Conservation (phyloP, 176 grass and related monocot genomes). For the Raddia guianensis region DNA sequence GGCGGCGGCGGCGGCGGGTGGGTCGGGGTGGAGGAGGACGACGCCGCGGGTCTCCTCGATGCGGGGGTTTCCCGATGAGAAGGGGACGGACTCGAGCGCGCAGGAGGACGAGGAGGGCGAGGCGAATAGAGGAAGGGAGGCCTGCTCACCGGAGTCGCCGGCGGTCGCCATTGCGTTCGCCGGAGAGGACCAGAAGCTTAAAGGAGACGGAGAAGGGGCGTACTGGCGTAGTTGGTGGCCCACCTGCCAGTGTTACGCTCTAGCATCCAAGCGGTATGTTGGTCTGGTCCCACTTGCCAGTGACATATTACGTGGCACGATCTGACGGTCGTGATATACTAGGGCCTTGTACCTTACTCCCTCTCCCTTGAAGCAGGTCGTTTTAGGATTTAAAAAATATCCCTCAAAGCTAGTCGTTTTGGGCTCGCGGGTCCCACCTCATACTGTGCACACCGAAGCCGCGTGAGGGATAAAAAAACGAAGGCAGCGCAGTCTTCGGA, state of each 20-base stretch:
- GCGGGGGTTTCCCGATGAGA: constrained; percentile 92
- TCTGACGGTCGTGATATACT: too few species aligned
- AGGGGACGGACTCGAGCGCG: constrained; percentile 54
- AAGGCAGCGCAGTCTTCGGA: too few species aligned
- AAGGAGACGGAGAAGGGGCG: constrained; percentile 1
- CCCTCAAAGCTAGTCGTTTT: too few species aligned
- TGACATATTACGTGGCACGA: neutral
- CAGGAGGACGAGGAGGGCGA: constrained; percentile 25
- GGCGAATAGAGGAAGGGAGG: neutral
- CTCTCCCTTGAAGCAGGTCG: too few species aligned
- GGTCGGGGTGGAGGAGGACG: constrained; percentile 67
- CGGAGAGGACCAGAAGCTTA: constrained; percentile 27
- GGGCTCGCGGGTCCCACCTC: too few species aligned
- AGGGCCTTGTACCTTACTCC: too few species aligned
- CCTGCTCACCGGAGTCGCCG: constrained; percentile 12
- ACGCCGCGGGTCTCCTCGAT: constrained; percentile 95
- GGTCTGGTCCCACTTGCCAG: constrained; percentile 28
- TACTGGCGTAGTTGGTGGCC: too few species aligned
- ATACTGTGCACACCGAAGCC: too few species aligned
- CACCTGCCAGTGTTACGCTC: too few species aligned
- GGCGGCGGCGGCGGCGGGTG: constrained; percentile 10
- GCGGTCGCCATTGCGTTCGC: constrained; percentile 33
- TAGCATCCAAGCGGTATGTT: too few species aligned
- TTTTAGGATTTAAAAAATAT: too few species aligned
- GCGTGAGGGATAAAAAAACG: too few species aligned